Evolutionary conservation across 495 filamentous ascomycete genomes (phyloP).

Genomic region (Evansstolkia leycettana): DNA sequence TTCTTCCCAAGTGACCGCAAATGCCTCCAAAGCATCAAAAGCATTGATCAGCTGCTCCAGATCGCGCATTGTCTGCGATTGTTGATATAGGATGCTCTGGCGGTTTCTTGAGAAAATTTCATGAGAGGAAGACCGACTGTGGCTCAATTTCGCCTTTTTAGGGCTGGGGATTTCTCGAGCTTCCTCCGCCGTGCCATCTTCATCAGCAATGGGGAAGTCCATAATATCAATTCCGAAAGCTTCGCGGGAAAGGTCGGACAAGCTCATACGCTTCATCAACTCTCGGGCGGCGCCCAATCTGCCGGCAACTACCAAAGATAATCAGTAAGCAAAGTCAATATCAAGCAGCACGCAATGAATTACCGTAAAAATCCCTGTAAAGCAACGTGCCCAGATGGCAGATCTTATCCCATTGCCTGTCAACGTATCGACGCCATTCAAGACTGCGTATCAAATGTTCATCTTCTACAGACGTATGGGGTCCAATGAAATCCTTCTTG

Average conservation of each 20-base stretch:
- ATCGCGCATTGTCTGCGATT: slow-evolving; percentile 56
- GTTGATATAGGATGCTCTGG: slow-evolving; percentile 27
- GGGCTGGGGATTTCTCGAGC: slow-evolving; percentile 20
- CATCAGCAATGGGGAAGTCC: slow-evolving; percentile 16
- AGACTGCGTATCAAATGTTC: slow-evolving; percentile 63
- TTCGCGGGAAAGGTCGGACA: slow-evolving; percentile 29
- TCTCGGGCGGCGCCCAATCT: slow-evolving; percentile 55
- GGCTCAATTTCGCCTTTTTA: slow-evolving; percentile 16
- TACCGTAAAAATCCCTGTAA: slow-evolving; percentile 47
- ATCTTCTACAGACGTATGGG: slow-evolving; percentile 46
- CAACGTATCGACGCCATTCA: slow-evolving; percentile 71
- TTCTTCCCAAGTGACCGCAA: slow-evolving; percentile 34
- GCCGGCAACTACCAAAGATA: slow-evolving; percentile 11
- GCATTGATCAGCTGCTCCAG: slow-evolving; percentile 56
- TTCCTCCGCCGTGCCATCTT: slow-evolving; percentile 10
- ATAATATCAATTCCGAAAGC: slow-evolving; percentile 29
- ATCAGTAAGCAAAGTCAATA: not conserved
- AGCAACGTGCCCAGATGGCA: slow-evolving; percentile 53
- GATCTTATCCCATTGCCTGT: slow-evolving; percentile 57
- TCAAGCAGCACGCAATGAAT: slow-evolving; percentile 3
- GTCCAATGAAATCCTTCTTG: slow-evolving; percentile 53
- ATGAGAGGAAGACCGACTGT: too few species aligned
- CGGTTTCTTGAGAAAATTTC: slow-evolving; percentile 3
- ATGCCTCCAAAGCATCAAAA: slow-evolving; percentile 54
- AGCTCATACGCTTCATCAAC: slow-evolving; percentile 35